Base-by-base conservation (phyloP, 148 eudicot genomes). In the Camellia lanceoleosa region DNA sequence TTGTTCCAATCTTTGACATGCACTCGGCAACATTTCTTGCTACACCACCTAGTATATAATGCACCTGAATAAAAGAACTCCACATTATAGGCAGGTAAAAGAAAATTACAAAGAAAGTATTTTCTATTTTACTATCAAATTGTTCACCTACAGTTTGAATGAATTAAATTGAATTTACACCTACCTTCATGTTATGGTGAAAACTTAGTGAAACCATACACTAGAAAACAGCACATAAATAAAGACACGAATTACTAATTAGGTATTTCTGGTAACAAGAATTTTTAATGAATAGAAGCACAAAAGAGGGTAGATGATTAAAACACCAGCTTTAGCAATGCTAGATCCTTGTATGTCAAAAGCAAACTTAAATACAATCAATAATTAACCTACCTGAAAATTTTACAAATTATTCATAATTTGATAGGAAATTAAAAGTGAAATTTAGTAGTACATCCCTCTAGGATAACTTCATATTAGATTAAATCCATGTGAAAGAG, bases 11-110 rank as follows among this genome's bases (percentile, higher is more conserved):
- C 86, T 90, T 96, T 54, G 88, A 79, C 84, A 96, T 86, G 88
- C 98, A 96, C 74, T 96, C 98, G 7, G 95, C 98, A 76, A 96
- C 82, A 84, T 96, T 96, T 85, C 99, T 91, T 68, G 92, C 99
- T 43, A 96, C 99, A 77, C 99, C 99, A 59, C 99, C 99, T 68
- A 85, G 84, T 78, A 88, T 82, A 82, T 84, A 92, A 56, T 82
- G 81, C 60, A 93, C 88, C 99, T 96, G 84, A 71, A 78, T 38
- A 75, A 1, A 52, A 54, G 72, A 67, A 71, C 55, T 23, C 66
- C 60, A 19, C 0, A 13, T 4, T 20, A 78, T 12, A 78, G 55
- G 71, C 44, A 56, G 49, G 13, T 14, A 8, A 69, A 69, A n/a
- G 30, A 44, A 12, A 44, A 49, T 20, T 23, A 14, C 5, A 11